These are phyloP conservation scores for Trichoderma sp. DNA, from an alignment of 2,329 filamentous ascomycete species.

Conservation along the genomic window DNA sequence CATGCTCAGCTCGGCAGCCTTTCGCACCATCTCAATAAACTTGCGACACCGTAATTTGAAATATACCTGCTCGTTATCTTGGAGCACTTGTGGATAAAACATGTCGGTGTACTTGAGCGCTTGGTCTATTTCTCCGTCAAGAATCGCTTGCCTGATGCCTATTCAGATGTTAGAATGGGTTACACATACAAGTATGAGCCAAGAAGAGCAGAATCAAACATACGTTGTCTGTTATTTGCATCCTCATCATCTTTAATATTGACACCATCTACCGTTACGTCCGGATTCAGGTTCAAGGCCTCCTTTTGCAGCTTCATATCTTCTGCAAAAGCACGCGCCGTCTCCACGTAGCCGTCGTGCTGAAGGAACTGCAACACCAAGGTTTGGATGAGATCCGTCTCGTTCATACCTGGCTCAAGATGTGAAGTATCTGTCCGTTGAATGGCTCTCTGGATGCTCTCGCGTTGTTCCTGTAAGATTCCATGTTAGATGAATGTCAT, in stretches of 20 bases:
- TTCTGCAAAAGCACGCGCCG: slow-evolving; percentile 81
- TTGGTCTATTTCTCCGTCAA: slow-evolving; percentile 89
- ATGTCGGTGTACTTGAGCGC: slow-evolving; percentile 79
- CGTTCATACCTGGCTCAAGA: slow-evolving; percentile 65
- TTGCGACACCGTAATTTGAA: slow-evolving; percentile 88
- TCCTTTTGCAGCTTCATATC: slow-evolving; percentile 76
- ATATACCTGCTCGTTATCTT: slow-evolving; percentile 78
- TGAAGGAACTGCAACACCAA: slow-evolving; percentile 84
- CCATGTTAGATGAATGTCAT: background rate
- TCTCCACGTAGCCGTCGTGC: slow-evolving; percentile 94
- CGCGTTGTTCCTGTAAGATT: slow-evolving; percentile 57
- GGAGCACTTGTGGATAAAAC: slow-evolving; percentile 79
- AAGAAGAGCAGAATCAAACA: slow-evolving; percentile 34
- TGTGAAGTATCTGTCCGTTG: slow-evolving; percentile 56
- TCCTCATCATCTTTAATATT: slow-evolving; percentile 80
- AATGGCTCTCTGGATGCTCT: slow-evolving; percentile 63
- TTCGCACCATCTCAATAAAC: slow-evolving; percentile 91
- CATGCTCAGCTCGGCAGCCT: slow-evolving; percentile 65
- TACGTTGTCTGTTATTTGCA: slow-evolving; percentile 83
- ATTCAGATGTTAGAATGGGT: slow-evolving; percentile 5
- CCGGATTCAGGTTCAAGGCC: slow-evolving; percentile 63
- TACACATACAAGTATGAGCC: background rate
- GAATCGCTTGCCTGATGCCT: slow-evolving; percentile 84
- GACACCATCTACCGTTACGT: slow-evolving; percentile 56
- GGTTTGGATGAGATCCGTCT: slow-evolving; percentile 78